Evolutionary conservation across 2,329 filamentous ascomycete species (phyloP), one percentile per base, ranked within the genome.

Genomic region (Triangularia setosa): DNA sequence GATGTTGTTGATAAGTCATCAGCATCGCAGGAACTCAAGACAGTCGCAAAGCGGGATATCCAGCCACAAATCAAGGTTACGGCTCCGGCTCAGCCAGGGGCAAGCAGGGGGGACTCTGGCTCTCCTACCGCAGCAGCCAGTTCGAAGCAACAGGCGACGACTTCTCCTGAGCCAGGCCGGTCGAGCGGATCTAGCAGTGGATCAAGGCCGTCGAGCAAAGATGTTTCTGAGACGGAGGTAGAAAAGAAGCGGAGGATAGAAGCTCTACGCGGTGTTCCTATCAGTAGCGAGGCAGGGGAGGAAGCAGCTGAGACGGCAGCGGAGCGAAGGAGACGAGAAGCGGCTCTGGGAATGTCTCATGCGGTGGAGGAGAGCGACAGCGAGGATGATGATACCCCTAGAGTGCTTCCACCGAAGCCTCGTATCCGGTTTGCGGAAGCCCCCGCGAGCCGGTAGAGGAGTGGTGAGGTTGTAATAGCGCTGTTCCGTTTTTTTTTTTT

Each of bases 291-390:
- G 23, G 79, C 77, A 18, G 72, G 73, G 3, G 72, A 70, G 1
- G 79, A 81, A n/a, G 80, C 79, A 33, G 81, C 78, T 33, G 91
- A 93, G 76, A 93, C 90, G 0, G 88, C 90, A 0, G 91, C 90
- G 0, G 91, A 94, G 75, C 82, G 89, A 63, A 83, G 90, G 48
- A 81, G 91, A 61, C 84, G 91, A 70, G 87, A 92, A 70, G 90
- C 90, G 1, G 91, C 91, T 1, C 78, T 94, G 1, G 90, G 90
- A 9, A 80, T 90, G 66, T 77, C 78, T 16, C 73, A 75, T 7
- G 75, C 74, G 2, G 77, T 74, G 7, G 76, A 75, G 0, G 79
- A 79, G 18, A 81, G 79, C 55, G 80, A 81, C 62, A 80, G 81
- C 62, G 84, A 80, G 63, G 82, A 88, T 33, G 87, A 88, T 24